Percentiles rank a stretch among this genome's conserved stretches.
phyloP scores from a whole-genome alignment of 176 grass and related monocot genomes.

The Lolium multiflorum region DNA sequence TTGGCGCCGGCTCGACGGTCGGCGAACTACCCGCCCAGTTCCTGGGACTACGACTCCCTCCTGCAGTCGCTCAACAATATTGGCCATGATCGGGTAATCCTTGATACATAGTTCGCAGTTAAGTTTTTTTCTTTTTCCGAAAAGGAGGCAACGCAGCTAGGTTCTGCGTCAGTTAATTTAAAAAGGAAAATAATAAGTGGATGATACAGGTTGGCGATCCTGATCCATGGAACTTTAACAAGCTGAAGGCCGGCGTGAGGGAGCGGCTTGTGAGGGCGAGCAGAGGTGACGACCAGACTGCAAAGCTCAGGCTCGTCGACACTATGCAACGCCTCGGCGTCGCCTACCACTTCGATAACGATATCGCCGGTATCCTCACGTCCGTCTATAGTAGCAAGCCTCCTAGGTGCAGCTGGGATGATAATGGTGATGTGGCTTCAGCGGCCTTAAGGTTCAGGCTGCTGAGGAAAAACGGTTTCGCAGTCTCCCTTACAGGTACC shows the following conservation, averaged over 20 bases:
- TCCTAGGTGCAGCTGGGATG: neutral
- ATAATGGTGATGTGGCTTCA: slow-evolving; percentile 20
- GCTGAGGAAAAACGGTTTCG: slow-evolving; percentile 29
- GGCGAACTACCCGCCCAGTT: slow-evolving; percentile 48
- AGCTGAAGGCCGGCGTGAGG: slow-evolving; percentile 35
- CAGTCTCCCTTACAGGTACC: neutral
- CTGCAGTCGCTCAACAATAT: neutral
- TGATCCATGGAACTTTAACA: slow-evolving; percentile 20
- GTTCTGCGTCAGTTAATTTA: too few species aligned
- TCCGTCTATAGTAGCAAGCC: slow-evolving; percentile 12
- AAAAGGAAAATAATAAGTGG: too few species aligned
- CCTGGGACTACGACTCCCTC: slow-evolving; percentile 45
- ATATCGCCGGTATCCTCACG: slow-evolving; percentile 38
- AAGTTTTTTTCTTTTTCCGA: too few species aligned
- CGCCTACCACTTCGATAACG: slow-evolving; percentile 51
- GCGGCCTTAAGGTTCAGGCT: slow-evolving; percentile 53
- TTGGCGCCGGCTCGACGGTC: slow-evolving; percentile 30
- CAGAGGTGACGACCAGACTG: neutral
- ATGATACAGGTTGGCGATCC: neutral
- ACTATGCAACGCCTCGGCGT: slow-evolving; percentile 53
- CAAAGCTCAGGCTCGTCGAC: slow-evolving; percentile 49
- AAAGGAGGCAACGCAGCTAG: neutral
- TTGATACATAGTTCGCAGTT: too few species aligned
- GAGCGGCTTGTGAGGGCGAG: neutral
- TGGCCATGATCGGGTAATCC: neutral